Evolutionary conservation across 2,329 filamentous ascomycete genomes (phyloP), one percentile per base, ranked within the genome.

Genomic region (Neonectria coccinea): DNA sequence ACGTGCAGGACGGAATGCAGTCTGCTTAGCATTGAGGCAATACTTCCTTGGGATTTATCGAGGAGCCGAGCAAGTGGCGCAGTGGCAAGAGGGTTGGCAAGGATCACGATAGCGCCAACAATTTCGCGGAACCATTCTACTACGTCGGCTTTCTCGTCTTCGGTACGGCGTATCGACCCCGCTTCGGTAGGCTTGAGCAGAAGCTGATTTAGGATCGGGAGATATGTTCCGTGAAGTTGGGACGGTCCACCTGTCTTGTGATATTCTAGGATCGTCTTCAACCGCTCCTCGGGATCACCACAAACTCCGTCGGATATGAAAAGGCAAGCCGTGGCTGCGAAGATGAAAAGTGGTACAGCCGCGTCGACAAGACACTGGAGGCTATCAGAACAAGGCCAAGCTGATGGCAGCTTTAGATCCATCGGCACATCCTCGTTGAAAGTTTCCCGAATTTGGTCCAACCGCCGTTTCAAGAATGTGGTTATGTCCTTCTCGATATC

Each of bases 401-500:
- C 62, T 6, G 20, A 5, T 8, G 66, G 12, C 1, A 79, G 62
- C 22, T 22, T 22, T 3, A 14, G 36, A 2, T 70, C 52, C 2
- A 52, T 7, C 3, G 18, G 42, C 1, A 10, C 31, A 4, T 9
- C 7, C 22, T 22, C 22, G 31, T 76, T 76, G 18, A 73, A 73
- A 1, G 74, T 51, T 1, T 69, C 25, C 42, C 68, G 64, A 33
- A 83, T 79, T 5, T 55, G 59, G 2, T 22, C 41, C 14, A 83
- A 68, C 48, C 78, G 64, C 31, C 72, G 22, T 6, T 67, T 25
- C 12, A 83, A 54, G 64, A 75, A 82, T 10, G 68, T 20, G 1
- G 31, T 47, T 25, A 84, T 78, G 64, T 84, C 82, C 9, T 73
- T 71, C 58, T 78, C 59, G 4, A 83, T 72, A 2, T 75, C 58